These are phyloP conservation scores for Botrytis squamosa DNA, from an alignment of 2,329 filamentous ascomycete species.

Conservation along the genomic window DNA sequence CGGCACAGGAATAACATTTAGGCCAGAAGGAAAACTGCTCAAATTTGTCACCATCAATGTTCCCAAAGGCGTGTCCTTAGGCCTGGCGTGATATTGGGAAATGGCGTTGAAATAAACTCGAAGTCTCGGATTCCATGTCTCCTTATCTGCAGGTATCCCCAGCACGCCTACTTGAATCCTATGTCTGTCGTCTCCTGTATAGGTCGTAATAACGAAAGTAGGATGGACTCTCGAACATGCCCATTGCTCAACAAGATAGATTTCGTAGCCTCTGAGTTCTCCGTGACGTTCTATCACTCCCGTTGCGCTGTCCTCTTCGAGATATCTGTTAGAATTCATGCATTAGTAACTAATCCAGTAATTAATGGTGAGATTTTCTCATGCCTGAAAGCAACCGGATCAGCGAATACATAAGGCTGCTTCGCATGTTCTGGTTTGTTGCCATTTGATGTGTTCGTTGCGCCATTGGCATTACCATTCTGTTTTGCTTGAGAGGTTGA, in stretches of 20 bases:
- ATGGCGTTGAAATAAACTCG: conserved; percentile 84
- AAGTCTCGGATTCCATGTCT: conserved; percentile 74
- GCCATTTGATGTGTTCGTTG: not conserved
- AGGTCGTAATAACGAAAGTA: conserved; percentile 88
- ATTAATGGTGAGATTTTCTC: conserved; percentile 5
- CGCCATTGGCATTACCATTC: conserved; percentile 22
- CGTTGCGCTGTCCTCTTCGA: conserved; percentile 81
- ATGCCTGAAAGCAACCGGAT: conserved; percentile 61
- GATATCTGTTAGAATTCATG: conserved; percentile 53
- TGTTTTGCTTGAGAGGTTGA: conserved; percentile 19
- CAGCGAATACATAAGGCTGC: conserved; percentile 57
- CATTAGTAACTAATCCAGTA: not conserved
- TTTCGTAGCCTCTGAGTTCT: conserved; percentile 78
- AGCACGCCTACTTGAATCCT: conserved; percentile 77
- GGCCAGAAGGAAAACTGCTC: conserved; percentile 83
- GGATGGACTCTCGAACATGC: conserved; percentile 87
- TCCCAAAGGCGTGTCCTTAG: conserved; percentile 77
- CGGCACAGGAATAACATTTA: conserved; percentile 89
- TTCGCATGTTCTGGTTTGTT: conserved; percentile 16
- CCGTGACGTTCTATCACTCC: conserved; percentile 70
- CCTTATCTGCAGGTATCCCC: conserved; percentile 77
- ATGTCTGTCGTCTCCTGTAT: conserved; percentile 82
- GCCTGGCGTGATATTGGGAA: conserved; percentile 78
- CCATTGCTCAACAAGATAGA: conserved; percentile 97
- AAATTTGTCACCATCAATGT: conserved; percentile 93